A percentile compares a stretch with the other conserved stretches of the same genome.
Conservation (phyloP, 352 stramenopile genomes). For the Globisporangium paroecandrum region DNA sequence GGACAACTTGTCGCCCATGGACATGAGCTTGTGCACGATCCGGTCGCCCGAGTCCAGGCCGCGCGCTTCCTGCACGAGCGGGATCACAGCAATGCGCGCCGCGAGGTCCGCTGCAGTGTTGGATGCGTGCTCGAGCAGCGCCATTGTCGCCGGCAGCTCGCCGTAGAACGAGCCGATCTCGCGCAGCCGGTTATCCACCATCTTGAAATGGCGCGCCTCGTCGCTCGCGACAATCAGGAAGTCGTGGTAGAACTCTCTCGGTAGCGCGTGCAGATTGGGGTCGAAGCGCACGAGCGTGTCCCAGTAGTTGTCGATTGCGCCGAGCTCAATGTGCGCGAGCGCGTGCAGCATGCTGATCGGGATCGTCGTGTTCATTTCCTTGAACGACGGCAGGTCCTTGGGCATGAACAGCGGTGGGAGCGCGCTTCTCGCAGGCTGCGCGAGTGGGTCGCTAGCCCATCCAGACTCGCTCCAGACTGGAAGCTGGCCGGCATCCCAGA, state of each 20-base stretch:
- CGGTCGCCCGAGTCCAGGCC: slow-evolving; percentile 74
- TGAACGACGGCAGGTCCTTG: slow-evolving; percentile 71
- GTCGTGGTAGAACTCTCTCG: slow-evolving; percentile 67
- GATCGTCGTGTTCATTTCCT: slow-evolving; percentile 59
- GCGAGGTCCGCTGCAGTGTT: slow-evolving; percentile 70
- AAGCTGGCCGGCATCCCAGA: slow-evolving; percentile 39
- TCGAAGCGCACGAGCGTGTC: slow-evolving; percentile 84
- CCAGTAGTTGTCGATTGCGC: slow-evolving; percentile 87
- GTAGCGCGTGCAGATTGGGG: slow-evolving; percentile 38
- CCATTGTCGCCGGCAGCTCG: slow-evolving; percentile 54
- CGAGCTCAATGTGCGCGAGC: slow-evolving; percentile 84
- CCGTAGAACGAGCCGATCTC: slow-evolving; percentile 68
- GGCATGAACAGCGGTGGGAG: slow-evolving; percentile 52
- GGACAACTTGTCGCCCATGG: slow-evolving; percentile 61
- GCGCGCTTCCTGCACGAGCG: slow-evolving; percentile 77
- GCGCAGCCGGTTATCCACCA: slow-evolving; percentile 66
- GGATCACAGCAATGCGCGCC: slow-evolving; percentile 71
- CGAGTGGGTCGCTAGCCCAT: slow-evolving; percentile 40
- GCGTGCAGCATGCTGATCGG: slow-evolving; percentile 76
- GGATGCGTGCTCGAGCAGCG: slow-evolving; percentile 64
- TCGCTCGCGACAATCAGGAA: slow-evolving; percentile 70
- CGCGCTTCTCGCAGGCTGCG: slow-evolving; percentile 41
- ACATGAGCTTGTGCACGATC: slow-evolving; percentile 71
- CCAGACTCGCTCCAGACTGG: slow-evolving; percentile 29
- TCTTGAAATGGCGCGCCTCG: slow-evolving; percentile 74